phyloP scores from a whole-genome alignment of 2,329 filamentous ascomycete species.

The Daldinia eschscholtzii region DNA sequence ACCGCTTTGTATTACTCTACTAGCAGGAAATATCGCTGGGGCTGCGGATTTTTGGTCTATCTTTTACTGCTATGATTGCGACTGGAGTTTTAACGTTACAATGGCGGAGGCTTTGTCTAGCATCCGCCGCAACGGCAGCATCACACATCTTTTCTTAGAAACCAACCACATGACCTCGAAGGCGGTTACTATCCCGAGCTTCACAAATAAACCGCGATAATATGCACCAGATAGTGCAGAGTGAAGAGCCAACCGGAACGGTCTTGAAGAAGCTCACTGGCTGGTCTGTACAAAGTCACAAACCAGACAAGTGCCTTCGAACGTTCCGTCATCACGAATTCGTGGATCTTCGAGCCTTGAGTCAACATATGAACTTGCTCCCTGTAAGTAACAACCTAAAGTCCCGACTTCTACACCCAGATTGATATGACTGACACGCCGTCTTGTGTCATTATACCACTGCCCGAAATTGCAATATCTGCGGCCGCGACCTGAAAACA shows the following conservation, averaged over 20 bases:
- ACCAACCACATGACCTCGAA: slow-evolving; percentile 30
- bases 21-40: too few species aligned
- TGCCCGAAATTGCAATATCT: slow-evolving; percentile 36
- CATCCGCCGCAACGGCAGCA: slow-evolving; percentile 18
- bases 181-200: slow-evolving; percentile 20
- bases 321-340: slow-evolving; percentile 41
- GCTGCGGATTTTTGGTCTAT: too few species aligned
- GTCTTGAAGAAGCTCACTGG: slow-evolving; percentile 34
- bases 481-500: slow-evolving; percentile 54
- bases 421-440: neutral
- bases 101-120: slow-evolving; percentile 27
- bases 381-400: slow-evolving; percentile 27
- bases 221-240: slow-evolving; percentile 23
- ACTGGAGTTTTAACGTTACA: slow-evolving; percentile 9
- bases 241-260: slow-evolving; percentile 23
- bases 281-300: slow-evolving; percentile 32
- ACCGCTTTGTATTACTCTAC: too few species aligned
- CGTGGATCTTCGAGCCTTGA: slow-evolving; percentile 8
- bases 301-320: slow-evolving; percentile 23
- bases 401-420: neutral
- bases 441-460: slow-evolving; percentile 25
- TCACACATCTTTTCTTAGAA: slow-evolving; percentile 30
- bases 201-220: slow-evolving; percentile 35
- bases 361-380: slow-evolving; percentile 37
- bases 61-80: slow-evolving; percentile 21